phyloP scores from a whole-genome alignment of 495 filamentous ascomycete genomes.

The Hypoxylon lenormandii region DNA sequence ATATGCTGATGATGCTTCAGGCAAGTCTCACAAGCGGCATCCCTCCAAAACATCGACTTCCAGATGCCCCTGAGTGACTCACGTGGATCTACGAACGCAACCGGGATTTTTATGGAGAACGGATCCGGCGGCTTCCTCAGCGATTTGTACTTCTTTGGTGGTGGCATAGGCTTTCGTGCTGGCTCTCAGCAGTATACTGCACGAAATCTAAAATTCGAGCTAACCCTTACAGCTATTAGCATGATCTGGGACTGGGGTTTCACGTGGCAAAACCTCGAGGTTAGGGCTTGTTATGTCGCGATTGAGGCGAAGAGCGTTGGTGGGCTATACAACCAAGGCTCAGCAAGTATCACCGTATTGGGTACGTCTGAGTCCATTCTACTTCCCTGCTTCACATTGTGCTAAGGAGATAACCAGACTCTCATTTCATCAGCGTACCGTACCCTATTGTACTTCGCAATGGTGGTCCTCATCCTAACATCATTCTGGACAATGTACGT shows the following conservation, averaged over 20 bases:
- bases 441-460: no score
- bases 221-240: conserved; percentile 57
- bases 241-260: conserved; percentile 60
- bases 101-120: conserved; percentile 60
- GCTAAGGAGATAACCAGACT: no score
- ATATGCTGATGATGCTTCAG: no score
- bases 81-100: neutral
- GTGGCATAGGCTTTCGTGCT: conserved; percentile 20
- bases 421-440: no score
- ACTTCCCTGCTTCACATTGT: no score
- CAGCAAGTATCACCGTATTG: no score
- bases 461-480: no score
- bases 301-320: no score
- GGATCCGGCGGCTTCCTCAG: conserved; percentile 52
- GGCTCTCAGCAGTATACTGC: conserved; percentile 45
- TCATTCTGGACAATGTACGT: no score
- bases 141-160: conserved; percentile 43
- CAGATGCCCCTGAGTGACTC: conserved; percentile 47
- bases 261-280: conserved; percentile 33
- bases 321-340: no score
- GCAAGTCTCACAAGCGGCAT: conserved; percentile 60
- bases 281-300: no score
- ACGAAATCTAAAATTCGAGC: conserved; percentile 18
- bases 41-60: conserved; percentile 55
- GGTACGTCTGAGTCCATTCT: no score